Conservation (phyloP, 2,329 filamentous ascomycete genomes). For the Fusarium succisae region DNA sequence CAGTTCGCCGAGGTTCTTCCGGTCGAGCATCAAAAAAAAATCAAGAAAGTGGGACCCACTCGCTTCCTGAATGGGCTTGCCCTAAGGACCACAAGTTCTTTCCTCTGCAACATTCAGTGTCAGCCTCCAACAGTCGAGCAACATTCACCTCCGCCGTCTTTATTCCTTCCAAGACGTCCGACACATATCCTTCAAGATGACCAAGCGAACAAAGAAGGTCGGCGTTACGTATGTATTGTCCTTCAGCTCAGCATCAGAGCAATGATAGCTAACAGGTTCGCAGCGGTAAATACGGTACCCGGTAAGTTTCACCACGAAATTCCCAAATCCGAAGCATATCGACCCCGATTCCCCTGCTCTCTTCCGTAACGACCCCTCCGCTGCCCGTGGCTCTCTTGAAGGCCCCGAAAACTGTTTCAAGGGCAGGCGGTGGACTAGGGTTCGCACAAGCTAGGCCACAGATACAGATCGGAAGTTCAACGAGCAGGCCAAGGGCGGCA, state of each 20-base stretch:
- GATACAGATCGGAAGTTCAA: neutral
- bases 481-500: conserved; percentile 11
- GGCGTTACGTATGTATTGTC: conserved; percentile 75
- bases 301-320: conserved; percentile 66
- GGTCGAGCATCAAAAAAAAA: neutral
- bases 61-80: conserved; percentile 51
- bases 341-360: conserved; percentile 24
- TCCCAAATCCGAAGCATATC: conserved; percentile 25
- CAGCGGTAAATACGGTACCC: conserved; percentile 91
- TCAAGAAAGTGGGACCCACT: conserved; percentile 39
- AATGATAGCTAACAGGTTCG: conserved; percentile 44
- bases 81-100: conserved; percentile 53
- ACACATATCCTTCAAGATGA: conserved; percentile 75
- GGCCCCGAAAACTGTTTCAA: conserved; percentile 2
- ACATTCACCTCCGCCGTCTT: conserved; percentile 46
- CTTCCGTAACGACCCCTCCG: conserved; percentile 19
- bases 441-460: neutral
- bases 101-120: conserved; percentile 44
- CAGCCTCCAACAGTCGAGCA: conserved; percentile 45
- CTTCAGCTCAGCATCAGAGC: conserved; percentile 8
- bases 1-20: conserved; percentile 73
- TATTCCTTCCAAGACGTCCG: conserved; percentile 47
- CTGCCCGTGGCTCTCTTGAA: neutral
- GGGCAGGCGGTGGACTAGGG: neutral
- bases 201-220: conserved; percentile 97